A percentile compares a stretch with the other conserved stretches of the same genome.
Evolutionary conservation across 805 yeast species (phyloP).

Genomic region (Saturnispora saitoi): DNA sequence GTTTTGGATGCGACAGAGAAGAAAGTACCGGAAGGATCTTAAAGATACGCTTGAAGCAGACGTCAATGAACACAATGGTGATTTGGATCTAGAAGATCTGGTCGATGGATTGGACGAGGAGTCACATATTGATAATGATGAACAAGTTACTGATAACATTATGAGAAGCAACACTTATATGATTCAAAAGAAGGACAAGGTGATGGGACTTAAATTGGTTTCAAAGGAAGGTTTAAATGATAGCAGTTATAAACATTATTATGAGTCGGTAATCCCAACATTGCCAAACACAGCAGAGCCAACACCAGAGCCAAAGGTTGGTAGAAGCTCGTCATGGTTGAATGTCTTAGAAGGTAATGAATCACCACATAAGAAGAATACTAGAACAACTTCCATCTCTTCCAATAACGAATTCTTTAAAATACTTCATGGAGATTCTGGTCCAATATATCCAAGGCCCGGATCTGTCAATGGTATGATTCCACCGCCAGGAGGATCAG

Average conservation of each 20-base stretch:
- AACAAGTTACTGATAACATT: background rate
- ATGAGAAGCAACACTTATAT: constrained; percentile 6
- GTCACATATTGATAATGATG: background rate
- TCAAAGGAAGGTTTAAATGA: constrained; percentile 3
- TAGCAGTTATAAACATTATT: constrained; percentile 18
- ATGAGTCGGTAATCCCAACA: constrained; percentile 28
- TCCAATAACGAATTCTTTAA: constrained; percentile 9
- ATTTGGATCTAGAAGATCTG: constrained; percentile 30
- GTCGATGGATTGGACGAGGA: constrained; percentile 10
- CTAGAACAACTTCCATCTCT: constrained; percentile 1
- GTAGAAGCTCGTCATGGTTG: background rate
- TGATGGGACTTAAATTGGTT: constrained; percentile 21
- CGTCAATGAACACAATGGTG: constrained; percentile 30
- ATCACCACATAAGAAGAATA: background rate
- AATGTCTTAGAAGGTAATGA: background rate
- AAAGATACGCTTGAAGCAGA: constrained; percentile 28
- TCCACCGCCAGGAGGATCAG: background rate
- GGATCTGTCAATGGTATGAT: background rate
- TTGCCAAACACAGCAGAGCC: constrained; percentile 16
- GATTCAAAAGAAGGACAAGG: constrained; percentile 16
- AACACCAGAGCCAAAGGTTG: background rate
- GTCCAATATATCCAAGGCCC: constrained; percentile 25
- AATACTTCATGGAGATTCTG: constrained; percentile 23
- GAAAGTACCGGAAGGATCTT: constrained; percentile 30
- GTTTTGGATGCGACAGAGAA: constrained; percentile 33